Percentiles rank a stretch among this genome's conserved stretches.
phyloP scores from a whole-genome alignment of 345 rosid genomes.

The Stellera chamaejasme region DNA sequence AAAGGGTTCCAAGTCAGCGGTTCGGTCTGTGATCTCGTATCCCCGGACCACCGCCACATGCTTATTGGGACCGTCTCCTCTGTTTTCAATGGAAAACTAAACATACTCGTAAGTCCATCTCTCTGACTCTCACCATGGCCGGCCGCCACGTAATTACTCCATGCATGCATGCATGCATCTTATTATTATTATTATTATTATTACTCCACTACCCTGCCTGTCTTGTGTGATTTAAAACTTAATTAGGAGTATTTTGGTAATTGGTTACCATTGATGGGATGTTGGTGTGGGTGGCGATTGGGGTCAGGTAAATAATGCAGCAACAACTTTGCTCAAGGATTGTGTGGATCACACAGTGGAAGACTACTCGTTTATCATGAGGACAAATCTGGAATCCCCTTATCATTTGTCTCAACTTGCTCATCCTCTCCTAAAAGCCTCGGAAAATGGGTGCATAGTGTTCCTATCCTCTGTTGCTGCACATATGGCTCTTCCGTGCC shows the following conservation, averaged over 20 bases:
- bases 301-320: conserved; percentile 35
- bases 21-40: conserved; percentile 51
- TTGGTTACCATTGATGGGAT: too few relatives aligned
- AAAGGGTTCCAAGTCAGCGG: conserved; percentile 48
- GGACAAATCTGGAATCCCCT: conserved; percentile 45
- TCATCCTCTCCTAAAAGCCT: conserved; percentile 40
- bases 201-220: too few relatives aligned
- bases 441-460: conserved; percentile 44
- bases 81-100: conserved; percentile 40
- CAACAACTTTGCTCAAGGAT: not conserved
- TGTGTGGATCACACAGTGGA: conserved; percentile 16
- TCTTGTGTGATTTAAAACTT: too few relatives aligned
- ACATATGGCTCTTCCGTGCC: conserved; percentile 5
- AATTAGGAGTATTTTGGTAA: too few relatives aligned
- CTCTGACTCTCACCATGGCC: too few relatives aligned
- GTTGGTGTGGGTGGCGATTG: too few relatives aligned
- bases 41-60: conserved; percentile 30
- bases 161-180: too few relatives aligned
- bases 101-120: conserved; percentile 43
- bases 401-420: conserved; percentile 52
- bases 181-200: too few relatives aligned
- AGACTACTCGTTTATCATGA: conserved; percentile 30
- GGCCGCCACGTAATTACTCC: too few relatives aligned
- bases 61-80: conserved; percentile 37
- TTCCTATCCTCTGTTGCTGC: conserved; percentile 44